Percentiles rank a stretch among this genome's conserved stretches.
Evolutionary conservation across 1,284 basidiomycete species (phyloP).

Genomic region (Cutaneotrichosporon arboriforme): DNA sequence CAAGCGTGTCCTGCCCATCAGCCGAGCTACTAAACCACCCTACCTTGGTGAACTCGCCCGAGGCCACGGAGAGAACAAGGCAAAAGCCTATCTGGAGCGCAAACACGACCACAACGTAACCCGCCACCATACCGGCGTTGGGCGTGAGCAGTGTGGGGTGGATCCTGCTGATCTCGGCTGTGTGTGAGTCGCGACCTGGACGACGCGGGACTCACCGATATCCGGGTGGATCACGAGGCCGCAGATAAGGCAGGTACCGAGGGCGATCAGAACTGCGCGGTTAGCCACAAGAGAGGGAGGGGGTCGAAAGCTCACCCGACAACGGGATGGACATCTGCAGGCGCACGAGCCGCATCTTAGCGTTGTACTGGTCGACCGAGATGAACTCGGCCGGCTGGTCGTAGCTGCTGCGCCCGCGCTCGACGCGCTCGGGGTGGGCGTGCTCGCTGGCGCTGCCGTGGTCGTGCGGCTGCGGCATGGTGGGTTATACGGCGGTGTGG

Average conservation of each 20-base stretch:
- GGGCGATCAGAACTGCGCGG: constrained; percentile 32
- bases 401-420: constrained; percentile 17
- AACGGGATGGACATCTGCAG: constrained; percentile 73
- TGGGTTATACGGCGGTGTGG: background rate
- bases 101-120: constrained; percentile 57
- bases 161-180: constrained; percentile 55
- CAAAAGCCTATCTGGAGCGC: constrained; percentile 66
- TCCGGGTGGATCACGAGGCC: constrained; percentile 45
- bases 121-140: constrained; percentile 57
- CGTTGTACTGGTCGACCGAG: constrained; percentile 41
- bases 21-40: constrained; percentile 2
- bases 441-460: background rate
- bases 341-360: constrained; percentile 49
- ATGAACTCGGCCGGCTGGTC: constrained; percentile 43
- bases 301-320: constrained; percentile 52
- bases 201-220: constrained; percentile 28
- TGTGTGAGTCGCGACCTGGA: background rate
- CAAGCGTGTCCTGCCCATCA: constrained; percentile 55
- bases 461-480: background rate
- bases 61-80: constrained; percentile 62
- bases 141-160: constrained; percentile 71
- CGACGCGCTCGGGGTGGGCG: background rate
- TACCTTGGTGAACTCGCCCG: constrained; percentile 75
- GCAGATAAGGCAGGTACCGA: constrained; percentile 41
- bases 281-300: background rate